Conservation (phyloP, 768 basidiomycete species). For the Favolaschia claudopus region DNA sequence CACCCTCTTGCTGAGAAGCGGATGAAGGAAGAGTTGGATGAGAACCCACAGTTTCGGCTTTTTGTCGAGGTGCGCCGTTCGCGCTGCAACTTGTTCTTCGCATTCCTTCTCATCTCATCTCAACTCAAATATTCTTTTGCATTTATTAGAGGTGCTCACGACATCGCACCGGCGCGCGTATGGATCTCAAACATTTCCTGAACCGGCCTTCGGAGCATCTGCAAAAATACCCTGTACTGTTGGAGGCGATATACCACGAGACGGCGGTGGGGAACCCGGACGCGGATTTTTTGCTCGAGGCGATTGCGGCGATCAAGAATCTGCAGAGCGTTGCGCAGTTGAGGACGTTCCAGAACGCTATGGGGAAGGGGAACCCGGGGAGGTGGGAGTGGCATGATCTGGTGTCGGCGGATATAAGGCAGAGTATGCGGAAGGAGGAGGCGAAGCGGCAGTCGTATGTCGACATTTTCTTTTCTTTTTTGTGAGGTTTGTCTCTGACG, state of each 20-base stretch:
- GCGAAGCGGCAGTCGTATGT: conserved; percentile 85
- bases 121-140: no score
- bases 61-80: conserved; percentile 85
- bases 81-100: background rate
- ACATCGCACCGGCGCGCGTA: conserved; percentile 48
- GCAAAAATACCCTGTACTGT: conserved; percentile 82
- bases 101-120: background rate
- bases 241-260: conserved; percentile 87
- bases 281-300: conserved; percentile 81
- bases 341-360: conserved; percentile 89
- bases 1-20: conserved; percentile 86
- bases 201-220: conserved; percentile 83
- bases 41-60: conserved; percentile 79
- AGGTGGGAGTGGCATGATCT: conserved; percentile 95
- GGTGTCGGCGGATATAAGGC: conserved; percentile 71
- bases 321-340: conserved; percentile 84
- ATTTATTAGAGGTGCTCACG: conserved; percentile 55
- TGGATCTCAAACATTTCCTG: conserved; percentile 81
- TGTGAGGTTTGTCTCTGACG: background rate
- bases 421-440: conserved; percentile 73
- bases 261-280: conserved; percentile 85
- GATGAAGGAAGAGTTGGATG: conserved; percentile 85
- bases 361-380: conserved; percentile 79
- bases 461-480: conserved; percentile 25
- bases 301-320: conserved; percentile 83